Base-by-base conservation (phyloP, 345 rosid genomes). In the Clausena lansium region DNA sequence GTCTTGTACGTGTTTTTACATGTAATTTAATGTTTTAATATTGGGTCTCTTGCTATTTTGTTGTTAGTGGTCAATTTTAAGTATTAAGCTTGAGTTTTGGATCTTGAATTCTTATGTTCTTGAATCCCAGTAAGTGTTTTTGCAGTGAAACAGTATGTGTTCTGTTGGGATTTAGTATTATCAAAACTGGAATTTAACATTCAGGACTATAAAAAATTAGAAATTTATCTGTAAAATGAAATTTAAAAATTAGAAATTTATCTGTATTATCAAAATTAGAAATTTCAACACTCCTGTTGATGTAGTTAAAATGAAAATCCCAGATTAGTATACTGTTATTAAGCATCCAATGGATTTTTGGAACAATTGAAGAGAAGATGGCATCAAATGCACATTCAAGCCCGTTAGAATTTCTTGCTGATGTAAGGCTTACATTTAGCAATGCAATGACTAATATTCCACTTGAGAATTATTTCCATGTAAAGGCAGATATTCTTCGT, bases 391-490 rank as follows among this genome's bases (percentile, higher is more conserved):
- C 81, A 17, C 93, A 95, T 83, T 85, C 94, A 63, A 91, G 90
- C 82, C 98, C 95, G 2, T 76, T 82, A 82, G 98, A 83, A 76
- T 92, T 95, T 84, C 88, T 83, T 78, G 86, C 88, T 81, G 99
- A 96, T 79, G 97, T 92, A 80, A 89, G 94, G 77, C 95, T 94
- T 58, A 88, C 97, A 22, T 92, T 96, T 78, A 80, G 87, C 76
- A 94, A 96, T 86, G 93, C 99, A 73, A 88, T 87, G 97, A 94
- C 90, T 52, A 94, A 96, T 80, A 96, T 94, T 78, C 97, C 97
- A 11, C 92, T 97, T 28, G 94, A 93, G 54, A 91, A 96, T 80
- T 91, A 96, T 75, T 87, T 91, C 70, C 92, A 94, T 79, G 11
- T 83, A 61, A 94, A 94, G 99, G 99, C 97, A 28, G 93, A 86